Base-by-base conservation (phyloP, 2,329 filamentous ascomycete species). In the Aspergillus pseudotamarii region DNA sequence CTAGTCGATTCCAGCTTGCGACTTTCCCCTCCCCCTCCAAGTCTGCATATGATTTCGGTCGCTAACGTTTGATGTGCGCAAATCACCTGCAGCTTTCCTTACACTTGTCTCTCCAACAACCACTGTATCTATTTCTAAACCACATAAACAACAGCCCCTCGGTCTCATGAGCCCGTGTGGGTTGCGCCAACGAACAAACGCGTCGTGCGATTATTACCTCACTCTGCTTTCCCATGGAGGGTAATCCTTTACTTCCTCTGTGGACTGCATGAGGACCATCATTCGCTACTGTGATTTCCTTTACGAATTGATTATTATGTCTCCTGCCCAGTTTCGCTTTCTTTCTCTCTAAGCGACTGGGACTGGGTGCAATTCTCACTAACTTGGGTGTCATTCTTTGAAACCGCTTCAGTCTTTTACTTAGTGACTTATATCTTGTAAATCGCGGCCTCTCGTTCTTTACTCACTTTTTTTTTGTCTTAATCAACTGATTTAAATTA, bases 181-280 rank as follows among this genome's bases (percentile, higher is more conserved):
- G 36, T 61, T 60, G 34, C 51, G 50, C 61, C 57, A 56, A 45
- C 48, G 50, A 41, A 46, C 45, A 45, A 58, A 54, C 56, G 45
- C 60, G 56, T 59, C 30, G 14, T 55, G 51, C 57, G 48, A 57
- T 56, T 58, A 43, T 64, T 54, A 50, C 46, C 61, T 67, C 59
- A 36, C 61, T 34, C 51, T 50, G 46, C 63, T 60, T 36, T 66
- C 63, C 60, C 60, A 71, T 71, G 69, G 69, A 71, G 69, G 69
- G 69, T 64, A 58, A 60, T 65, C 60, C 60, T 61, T 58, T 57
- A 41, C 57, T 64, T 60, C 59, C 65, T 64, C 63, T 60, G 64
- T 64, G 55, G 50, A 62, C 65, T 63, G 58, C 56, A 65, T 70
- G 64, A 69, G 64, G 63, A 60, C 60, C 32, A 51, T 64, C 63